phyloP scores from a whole-genome alignment of 768 basidiomycete genomes.

The Boletus sp. region DNA sequence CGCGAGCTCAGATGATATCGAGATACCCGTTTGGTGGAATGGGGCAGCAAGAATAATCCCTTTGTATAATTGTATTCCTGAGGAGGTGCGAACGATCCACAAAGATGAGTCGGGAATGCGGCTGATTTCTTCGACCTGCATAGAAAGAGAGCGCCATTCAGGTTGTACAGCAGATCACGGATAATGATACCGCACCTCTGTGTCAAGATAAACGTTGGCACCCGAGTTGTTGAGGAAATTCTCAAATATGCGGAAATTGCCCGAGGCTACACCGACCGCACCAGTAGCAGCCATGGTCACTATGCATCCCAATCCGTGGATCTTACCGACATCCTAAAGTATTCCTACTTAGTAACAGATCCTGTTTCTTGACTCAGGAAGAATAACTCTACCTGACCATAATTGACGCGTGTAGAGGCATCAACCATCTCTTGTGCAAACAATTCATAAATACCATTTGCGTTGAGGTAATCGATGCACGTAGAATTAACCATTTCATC shows the following conservation, averaged over 20 bases:
- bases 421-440: constrained; percentile 77
- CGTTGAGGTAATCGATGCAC: constrained; percentile 53
- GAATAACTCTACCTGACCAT: constrained; percentile 56
- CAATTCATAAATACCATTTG: constrained; percentile 49
- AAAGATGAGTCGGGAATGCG: constrained; percentile 40
- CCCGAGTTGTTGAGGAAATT: constrained; percentile 67
- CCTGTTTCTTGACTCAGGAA: background rate
- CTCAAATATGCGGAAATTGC: constrained; percentile 85
- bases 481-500: constrained; percentile 45
- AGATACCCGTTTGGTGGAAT: constrained; percentile 64
- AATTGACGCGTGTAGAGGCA: constrained; percentile 79
- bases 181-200: constrained; percentile 44
- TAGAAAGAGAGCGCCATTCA: background rate
- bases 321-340: constrained; percentile 55
- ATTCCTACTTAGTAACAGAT: background rate
- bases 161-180: background rate
- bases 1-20: constrained; percentile 45
- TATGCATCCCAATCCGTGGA: constrained; percentile 76
- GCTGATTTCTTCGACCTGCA: constrained; percentile 52
- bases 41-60: constrained; percentile 87
- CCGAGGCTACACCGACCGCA: constrained; percentile 65
- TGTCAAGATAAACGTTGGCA: constrained; percentile 69
- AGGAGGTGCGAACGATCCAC: constrained; percentile 52
- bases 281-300: constrained; percentile 69
- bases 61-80: constrained; percentile 53